Evolutionary conservation across 305 asterid species (phyloP).

Genomic region (Fraxinus paxiana): DNA sequence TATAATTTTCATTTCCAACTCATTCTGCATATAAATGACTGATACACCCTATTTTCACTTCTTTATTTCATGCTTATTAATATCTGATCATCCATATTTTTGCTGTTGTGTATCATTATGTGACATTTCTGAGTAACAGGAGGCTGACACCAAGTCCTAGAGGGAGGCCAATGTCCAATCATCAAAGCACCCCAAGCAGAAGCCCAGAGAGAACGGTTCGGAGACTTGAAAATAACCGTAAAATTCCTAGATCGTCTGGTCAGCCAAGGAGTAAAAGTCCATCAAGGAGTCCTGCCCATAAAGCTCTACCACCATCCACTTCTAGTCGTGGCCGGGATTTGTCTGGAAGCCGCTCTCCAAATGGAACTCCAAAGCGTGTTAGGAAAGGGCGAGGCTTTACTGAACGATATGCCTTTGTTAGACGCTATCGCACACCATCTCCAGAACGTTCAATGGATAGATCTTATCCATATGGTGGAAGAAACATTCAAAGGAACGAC

Average conservation of each 20-base stretch:
- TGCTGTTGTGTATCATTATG: background rate
- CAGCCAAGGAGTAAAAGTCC: conserved; percentile 32
- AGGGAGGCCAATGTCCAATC: conserved; percentile 37
- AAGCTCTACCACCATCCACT: conserved; percentile 38
- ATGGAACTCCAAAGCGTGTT: conserved; percentile 71
- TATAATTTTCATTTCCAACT: background rate
- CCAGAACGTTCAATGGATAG: conserved; percentile 69
- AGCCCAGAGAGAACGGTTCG: conserved; percentile 39
- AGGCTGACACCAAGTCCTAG: conserved; percentile 44
- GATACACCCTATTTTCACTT: background rate
- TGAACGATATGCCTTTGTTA: conserved; percentile 64
- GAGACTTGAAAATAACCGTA: conserved; percentile 28
- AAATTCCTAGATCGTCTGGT: conserved; percentile 27
- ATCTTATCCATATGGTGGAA: conserved; percentile 63
- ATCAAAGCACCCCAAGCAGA: conserved; percentile 35
- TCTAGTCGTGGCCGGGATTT: conserved; percentile 43
- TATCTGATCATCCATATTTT: background rate
- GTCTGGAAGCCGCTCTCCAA: conserved; percentile 62
- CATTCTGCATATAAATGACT: background rate
- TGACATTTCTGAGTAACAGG: conserved; percentile 34
- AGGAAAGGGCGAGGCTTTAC: conserved; percentile 97
- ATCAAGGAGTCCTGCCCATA: conserved; percentile 40
- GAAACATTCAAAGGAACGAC: conserved; percentile 65
- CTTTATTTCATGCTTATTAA: background rate
- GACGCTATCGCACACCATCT: conserved; percentile 95